Percentiles rank a stretch among this genome's conserved stretches.
Conservation (phyloP, 2,329 filamentous ascomycete species). For the Chaetomium strumarium region DNA sequence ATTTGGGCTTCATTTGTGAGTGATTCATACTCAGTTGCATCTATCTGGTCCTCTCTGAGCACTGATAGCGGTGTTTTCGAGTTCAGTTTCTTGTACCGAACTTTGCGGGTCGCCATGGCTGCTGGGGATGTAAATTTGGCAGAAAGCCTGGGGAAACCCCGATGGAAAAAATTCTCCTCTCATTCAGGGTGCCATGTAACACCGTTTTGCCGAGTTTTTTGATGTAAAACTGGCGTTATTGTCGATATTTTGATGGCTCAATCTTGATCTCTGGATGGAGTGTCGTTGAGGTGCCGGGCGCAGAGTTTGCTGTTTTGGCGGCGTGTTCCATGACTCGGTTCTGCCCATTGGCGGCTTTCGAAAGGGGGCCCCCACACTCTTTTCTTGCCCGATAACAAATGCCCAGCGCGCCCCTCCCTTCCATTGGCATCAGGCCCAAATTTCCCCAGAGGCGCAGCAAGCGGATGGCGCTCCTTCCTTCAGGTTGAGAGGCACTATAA, state of each 20-base stretch:
- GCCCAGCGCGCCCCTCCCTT: neutral
- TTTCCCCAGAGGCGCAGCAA: neutral
- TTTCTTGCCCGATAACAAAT: neutral
- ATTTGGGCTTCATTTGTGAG: conserved; percentile 79
- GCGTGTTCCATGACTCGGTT: conserved; percentile 19
- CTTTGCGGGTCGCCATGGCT: conserved; percentile 61
- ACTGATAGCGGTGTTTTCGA: conserved; percentile 83
- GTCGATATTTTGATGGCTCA: conserved; percentile 51
- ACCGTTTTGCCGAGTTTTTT: conserved; percentile 44
- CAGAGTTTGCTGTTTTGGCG: conserved; percentile 44
- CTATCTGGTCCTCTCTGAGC: conserved; percentile 84
- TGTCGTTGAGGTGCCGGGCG: conserved; percentile 51
- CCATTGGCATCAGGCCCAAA: neutral
- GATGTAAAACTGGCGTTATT: conserved; percentile 48
- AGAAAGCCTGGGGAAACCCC: conserved; percentile 50
- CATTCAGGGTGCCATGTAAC: conserved; percentile 54
- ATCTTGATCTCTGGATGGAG: conserved; percentile 43
- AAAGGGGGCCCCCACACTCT: conserved; percentile 14
- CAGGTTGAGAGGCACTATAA: neutral
- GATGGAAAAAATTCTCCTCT: conserved; percentile 56
- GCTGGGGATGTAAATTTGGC: conserved; percentile 31
- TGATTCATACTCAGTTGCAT: conserved; percentile 78
- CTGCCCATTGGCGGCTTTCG: conserved; percentile 22
- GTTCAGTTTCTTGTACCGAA: conserved; percentile 86
- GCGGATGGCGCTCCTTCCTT: neutral